Conservation (phyloP, 169 alveolate species). For the Theileria parva region DNA sequence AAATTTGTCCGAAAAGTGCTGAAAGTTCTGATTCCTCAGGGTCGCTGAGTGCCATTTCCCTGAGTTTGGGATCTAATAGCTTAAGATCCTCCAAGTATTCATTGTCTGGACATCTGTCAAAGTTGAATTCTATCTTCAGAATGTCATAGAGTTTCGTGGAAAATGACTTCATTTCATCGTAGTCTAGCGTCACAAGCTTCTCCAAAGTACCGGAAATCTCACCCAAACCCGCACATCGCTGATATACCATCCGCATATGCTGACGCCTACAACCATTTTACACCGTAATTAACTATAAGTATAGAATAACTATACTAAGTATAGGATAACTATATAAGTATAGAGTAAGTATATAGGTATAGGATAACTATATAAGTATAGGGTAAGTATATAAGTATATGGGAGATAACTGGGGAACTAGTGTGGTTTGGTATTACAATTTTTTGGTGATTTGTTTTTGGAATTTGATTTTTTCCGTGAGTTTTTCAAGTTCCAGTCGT, state of each 20-base stretch:
- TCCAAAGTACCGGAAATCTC: constrained; percentile 42
- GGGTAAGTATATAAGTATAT: not conserved
- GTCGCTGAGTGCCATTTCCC: not conserved
- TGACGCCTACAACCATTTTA: constrained; percentile 25
- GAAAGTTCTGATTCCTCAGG: not conserved
- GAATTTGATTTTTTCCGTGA: constrained; percentile 35
- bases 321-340: no score
- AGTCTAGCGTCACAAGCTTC: constrained; percentile 44
- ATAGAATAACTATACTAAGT: not conserved
- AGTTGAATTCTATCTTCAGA: constrained; percentile 22
- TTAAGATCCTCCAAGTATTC: constrained; percentile 45
- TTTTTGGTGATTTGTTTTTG: constrained; percentile 66
- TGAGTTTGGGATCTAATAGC: not conserved
- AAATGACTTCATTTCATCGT: constrained; percentile 30
- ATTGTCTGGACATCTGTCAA: constrained; percentile 23
- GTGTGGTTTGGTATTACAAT: constrained; percentile 11
- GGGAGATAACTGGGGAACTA: no score
- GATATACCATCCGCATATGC: constrained; percentile 37
- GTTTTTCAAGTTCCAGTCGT: constrained; percentile 27
- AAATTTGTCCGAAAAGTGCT: not conserved
- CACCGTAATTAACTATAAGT: not conserved
- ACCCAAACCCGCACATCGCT: constrained; percentile 21
- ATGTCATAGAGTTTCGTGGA: constrained; percentile 32
- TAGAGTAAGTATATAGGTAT: not conserved
- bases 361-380: no score